phyloP scores from a whole-genome alignment of 2,329 filamentous ascomycete genomes.

The Polychaeton citri region DNA sequence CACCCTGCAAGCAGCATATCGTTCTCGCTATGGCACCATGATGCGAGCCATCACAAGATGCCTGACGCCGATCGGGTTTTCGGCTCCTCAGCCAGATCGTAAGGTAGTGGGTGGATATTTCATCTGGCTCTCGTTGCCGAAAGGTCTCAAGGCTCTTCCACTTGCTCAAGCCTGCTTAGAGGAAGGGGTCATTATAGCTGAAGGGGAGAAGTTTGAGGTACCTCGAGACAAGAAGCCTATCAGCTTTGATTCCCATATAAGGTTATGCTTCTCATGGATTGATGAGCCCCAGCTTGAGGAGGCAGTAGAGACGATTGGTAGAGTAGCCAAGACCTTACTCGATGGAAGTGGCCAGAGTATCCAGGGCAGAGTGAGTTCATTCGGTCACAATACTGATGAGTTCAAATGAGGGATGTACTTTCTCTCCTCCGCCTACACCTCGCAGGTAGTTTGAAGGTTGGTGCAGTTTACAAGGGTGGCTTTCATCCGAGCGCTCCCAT shows the following conservation, averaged over 20 bases:
- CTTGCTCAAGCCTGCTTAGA: conserved; percentile 45
- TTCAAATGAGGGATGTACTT: conserved; percentile 3
- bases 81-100: conserved; percentile 28
- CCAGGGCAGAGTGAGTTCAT: conserved; percentile 4
- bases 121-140: conserved; percentile 60
- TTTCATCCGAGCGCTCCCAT: too few relatives aligned
- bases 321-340: conserved; percentile 30
- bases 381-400: neutral
- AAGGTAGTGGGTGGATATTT: conserved; percentile 68
- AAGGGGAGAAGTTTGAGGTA: conserved; percentile 55
- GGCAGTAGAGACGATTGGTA: conserved; percentile 50
- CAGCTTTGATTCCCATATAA: conserved; percentile 46
- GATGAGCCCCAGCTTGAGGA: conserved; percentile 51
- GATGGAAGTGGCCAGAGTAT: conserved; percentile 10
- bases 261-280: conserved; percentile 63
- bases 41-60: conserved; percentile 45
- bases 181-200: conserved; percentile 56
- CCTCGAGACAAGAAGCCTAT: conserved; percentile 25
- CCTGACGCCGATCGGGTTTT: conserved; percentile 51
- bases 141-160: conserved; percentile 37
- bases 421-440: too few relatives aligned
- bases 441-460: too few relatives aligned
- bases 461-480: too few relatives aligned
- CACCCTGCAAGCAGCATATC: conserved; percentile 43
- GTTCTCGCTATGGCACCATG: conserved; percentile 40